Base-by-base conservation (phyloP, 2,329 filamentous ascomycete species). In the Hypocrella siamensis region DNA sequence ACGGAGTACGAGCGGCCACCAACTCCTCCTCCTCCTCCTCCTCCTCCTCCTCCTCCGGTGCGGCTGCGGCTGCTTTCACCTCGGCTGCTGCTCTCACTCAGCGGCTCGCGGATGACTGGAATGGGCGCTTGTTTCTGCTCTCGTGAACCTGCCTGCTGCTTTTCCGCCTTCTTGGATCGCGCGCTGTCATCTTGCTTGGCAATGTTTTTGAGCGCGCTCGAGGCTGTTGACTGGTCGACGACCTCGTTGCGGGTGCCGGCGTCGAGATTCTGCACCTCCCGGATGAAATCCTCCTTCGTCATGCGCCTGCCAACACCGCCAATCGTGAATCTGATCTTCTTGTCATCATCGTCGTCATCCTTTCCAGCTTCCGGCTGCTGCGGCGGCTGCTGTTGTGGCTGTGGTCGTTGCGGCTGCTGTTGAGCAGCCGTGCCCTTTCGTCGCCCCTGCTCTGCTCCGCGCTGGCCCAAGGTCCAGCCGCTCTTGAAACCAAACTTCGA, bases 281-380 rank as follows among this genome's bases (percentile, higher is more conserved):
- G 61, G 38, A 90, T 73, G 47, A 90, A 88, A 46, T 85, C 79
- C 4, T 77, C 72, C 54, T 86, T 86, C 38, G 69, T 85, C 70
- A 90, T 78, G 30, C 81, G 71, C 38, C 67, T 64, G 5, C 79
- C 79, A n/a, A 75, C 70, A 21, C 75, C 73, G 28, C 68, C 72
- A 39, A 88, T 79, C 1, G 76, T 85, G 53, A 86, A 88, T 11
- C 81, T 70, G 34, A 88, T 75, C 34, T 73, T 64, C 11, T 70
- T 66, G 41, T 86, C 80, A 35, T 86, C 79, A 3, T 69, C 64
- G 2, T 35, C 33, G 15, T 32, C 35, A 8, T 30, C 18, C 2
- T 25, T 19, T 5, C 26, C 24, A 10, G 25, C 8, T 27, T 3
- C 14, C 25, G 6, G 2, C 9, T 27, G 9, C 3, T 27, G 9